These are phyloP conservation scores for Bremia lactucae DNA, from an alignment of 352 stramenopile species.

Conservation along the genomic window DNA sequence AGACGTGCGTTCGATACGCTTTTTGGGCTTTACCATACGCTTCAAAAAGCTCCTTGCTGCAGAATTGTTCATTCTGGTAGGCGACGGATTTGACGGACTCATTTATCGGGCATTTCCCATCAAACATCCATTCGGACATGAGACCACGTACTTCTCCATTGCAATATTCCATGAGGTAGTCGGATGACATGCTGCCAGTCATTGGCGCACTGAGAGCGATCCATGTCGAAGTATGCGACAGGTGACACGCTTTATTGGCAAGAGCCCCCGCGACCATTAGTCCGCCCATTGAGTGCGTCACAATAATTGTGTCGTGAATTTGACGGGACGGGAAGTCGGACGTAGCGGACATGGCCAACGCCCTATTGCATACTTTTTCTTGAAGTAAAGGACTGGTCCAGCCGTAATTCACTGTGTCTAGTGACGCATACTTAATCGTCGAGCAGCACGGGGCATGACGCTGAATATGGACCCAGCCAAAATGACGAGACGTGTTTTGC, in stretches of 20 bases:
- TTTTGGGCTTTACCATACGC: conserved; percentile 16
- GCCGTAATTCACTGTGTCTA: conserved; percentile 40
- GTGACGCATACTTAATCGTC: conserved; percentile 25
- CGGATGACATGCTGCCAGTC: conserved; percentile 30
- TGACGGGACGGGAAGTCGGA: background rate
- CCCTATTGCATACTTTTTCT: conserved; percentile 22
- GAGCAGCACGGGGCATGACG: conserved; percentile 12
- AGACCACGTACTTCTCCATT: conserved; percentile 14
- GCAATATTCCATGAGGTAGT: conserved; percentile 29
- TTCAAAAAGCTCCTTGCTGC: conserved; percentile 1
- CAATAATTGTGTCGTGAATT: conserved; percentile 28
- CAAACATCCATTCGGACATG: conserved; percentile 15
- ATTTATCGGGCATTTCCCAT: conserved; percentile 23
- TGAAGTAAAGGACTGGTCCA: conserved; percentile 34
- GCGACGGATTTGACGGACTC: conserved; percentile 10
- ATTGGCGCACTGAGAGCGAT: conserved; percentile 27
- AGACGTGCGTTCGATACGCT: conserved; percentile 24
- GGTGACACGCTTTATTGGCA: conserved; percentile 7
- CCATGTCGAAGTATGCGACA: conserved; percentile 19
- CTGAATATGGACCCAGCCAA: conserved; percentile 11
- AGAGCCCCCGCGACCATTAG: conserved; percentile 18
- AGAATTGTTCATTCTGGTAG: conserved; percentile 27
- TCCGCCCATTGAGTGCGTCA: conserved; percentile 34
- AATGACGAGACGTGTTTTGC: conserved; percentile 12
- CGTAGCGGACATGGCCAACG: conserved; percentile 9